Evolutionary conservation across 768 basidiomycete genomes (phyloP).

Genomic region (Trametes cingulata): DNA sequence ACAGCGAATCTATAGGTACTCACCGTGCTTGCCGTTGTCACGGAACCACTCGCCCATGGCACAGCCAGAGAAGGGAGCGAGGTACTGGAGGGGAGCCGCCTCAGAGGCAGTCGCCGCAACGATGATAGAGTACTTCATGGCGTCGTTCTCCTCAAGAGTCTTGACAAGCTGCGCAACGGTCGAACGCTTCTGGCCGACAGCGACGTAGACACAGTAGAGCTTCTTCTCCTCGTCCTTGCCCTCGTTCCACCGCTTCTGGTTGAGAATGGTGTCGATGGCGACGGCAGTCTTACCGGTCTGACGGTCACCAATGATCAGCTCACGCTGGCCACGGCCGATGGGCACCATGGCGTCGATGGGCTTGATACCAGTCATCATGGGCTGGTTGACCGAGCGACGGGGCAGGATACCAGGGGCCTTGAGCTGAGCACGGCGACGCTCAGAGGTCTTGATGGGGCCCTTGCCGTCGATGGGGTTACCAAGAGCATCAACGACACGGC

Average conservation of each 20-base stretch:
- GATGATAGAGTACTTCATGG: constrained; percentile 99
- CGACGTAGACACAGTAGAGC: constrained; percentile 99
- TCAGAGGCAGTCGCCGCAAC: constrained; percentile 99
- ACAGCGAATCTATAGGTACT: constrained; percentile 25
- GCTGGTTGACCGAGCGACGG: constrained; percentile 99
- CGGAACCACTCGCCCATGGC: constrained; percentile 99
- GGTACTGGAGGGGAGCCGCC: constrained; percentile 98
- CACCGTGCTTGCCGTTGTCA: constrained; percentile 99
- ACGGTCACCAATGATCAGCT: constrained; percentile 99
- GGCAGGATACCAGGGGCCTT: constrained; percentile 99
- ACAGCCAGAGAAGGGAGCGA: constrained; percentile 99
- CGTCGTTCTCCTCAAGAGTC: constrained; percentile 99
- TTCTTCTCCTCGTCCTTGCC: constrained; percentile 96
- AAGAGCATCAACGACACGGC: constrained; percentile 98
- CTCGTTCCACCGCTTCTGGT: constrained; percentile 99
- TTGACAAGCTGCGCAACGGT: constrained; percentile 99
- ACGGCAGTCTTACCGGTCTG: constrained; percentile 99
- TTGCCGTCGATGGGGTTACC: constrained; percentile 99
- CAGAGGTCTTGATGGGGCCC: constrained; percentile 90
- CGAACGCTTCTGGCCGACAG: constrained; percentile 98
- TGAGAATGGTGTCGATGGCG: constrained; percentile 99
- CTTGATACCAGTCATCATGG: constrained; percentile 99
- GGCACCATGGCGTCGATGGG: constrained; percentile 99
- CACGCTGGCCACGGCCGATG: constrained; percentile 99
- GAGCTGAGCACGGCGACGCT: constrained; percentile 95